Evolutionary conservation across 177 flowering plant genomes (phyloP), one percentile per base, ranked within the genome.

Genomic region (Vitis hybrid): DNA sequence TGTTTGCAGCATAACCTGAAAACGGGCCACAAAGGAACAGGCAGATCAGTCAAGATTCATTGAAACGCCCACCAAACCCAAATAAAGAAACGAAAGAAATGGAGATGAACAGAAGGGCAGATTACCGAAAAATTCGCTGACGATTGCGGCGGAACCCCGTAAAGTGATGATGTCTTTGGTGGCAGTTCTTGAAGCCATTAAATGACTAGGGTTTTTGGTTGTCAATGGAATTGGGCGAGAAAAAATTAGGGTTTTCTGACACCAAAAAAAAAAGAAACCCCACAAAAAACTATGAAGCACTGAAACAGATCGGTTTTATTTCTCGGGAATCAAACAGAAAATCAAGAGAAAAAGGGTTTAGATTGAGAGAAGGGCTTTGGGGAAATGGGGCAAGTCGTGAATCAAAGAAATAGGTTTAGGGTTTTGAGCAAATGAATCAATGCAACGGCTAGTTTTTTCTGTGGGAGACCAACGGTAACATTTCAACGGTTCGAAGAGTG

Each of bases 1-100:
- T 94, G 80, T 95, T 95, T 10, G 99, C 97, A 31, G 99, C 97
- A 79, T 93, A 93, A 61, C 97, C 98, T 94, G 89, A 72, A 56
- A 70, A 68, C 16, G 60, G 21, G n/a, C 16, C 39, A 39, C 3
- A 9, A 61, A 55, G 48, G 62, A 3, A 18, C 51, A 21, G 13
- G 66, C 22, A 22, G 16, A 75, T 63, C 64, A 65, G 56, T 2
- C 65, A 11, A 64, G 39, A 50, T 70, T 62, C 33, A 50, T 58
- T n/a, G 58, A 52, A 57, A 64, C 26, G 57, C 73, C 18, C 7
- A 49, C 56, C 26, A 52, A 53, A 8, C 53, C 55, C 56, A 56
- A 57, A 2, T 21, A 53, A 67, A 63, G 33, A 71, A 59, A 64
- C 51, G 55, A 18, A 33, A 33, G 60, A 65, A 48, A 67, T 9